Conservation (phyloP, 768 basidiomycete species). For the Tephrocybe sp. region DNA sequence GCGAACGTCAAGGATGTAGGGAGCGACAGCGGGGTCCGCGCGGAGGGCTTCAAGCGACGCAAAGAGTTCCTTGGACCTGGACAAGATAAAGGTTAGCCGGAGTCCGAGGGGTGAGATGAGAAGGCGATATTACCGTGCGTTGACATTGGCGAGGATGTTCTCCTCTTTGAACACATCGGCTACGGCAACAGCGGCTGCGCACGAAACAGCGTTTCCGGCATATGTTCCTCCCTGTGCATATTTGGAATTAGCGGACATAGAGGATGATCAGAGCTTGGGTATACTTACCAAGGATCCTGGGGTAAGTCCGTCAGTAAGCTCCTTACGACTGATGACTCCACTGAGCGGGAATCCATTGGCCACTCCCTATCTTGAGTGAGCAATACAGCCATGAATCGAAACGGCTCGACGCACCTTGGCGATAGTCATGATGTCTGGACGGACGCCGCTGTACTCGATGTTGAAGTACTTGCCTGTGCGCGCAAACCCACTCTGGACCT, state of each 20-base stretch:
- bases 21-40: constrained; percentile 45
- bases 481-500: constrained; percentile 89
- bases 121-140: constrained; percentile 58
- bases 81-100: neutral
- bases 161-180: constrained; percentile 79
- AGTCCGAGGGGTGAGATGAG: neutral
- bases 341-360: constrained; percentile 95
- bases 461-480: constrained; percentile 81
- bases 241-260: constrained; percentile 23
- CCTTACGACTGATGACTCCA: constrained; percentile 76
- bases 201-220: constrained; percentile 88
- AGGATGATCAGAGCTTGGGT: neutral
- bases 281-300: constrained; percentile 72
- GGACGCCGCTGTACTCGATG: constrained; percentile 80
- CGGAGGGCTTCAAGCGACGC: constrained; percentile 54
- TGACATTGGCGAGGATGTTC: constrained; percentile 79
- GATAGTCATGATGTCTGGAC: constrained; percentile 84
- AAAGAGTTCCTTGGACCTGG: constrained; percentile 73
- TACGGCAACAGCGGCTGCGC: constrained; percentile 87
- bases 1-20: constrained; percentile 80
- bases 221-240: constrained; percentile 82
- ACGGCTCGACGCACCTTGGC: constrained; percentile 84
- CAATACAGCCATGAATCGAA: neutral
- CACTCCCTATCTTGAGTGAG: constrained; percentile 49
- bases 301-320: constrained; percentile 73